phyloP scores from a whole-genome alignment of 2,329 filamentous ascomycete species.

The Epichloe aotearoae region DNA sequence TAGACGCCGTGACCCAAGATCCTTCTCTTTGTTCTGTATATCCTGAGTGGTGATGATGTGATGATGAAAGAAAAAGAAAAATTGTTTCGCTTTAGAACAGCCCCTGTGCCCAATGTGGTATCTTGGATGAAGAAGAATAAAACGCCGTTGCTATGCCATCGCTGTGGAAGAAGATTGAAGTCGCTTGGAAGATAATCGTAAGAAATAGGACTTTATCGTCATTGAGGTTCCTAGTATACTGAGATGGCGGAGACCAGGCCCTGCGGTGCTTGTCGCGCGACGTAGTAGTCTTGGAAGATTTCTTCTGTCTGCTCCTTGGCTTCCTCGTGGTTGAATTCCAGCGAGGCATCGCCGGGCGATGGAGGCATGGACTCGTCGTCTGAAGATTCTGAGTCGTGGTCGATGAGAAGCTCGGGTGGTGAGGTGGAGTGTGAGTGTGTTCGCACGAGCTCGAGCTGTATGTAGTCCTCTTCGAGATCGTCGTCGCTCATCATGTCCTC shows the following conservation, averaged over 20 bases:
- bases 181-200: conserved; percentile 2
- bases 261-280: conserved; percentile 36
- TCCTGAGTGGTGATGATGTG: conserved; percentile 7
- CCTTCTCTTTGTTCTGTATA: conserved; percentile 4
- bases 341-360: conserved; percentile 45
- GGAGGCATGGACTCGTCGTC: conserved; percentile 68
- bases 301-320: conserved; percentile 28
- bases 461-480: conserved; percentile 51
- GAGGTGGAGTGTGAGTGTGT: conserved; percentile 52
- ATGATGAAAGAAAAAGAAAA: conserved; percentile 5
- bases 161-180: conserved; percentile 10
- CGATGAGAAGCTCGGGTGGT: conserved; percentile 53
- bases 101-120: conserved; percentile 14
- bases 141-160: conserved; percentile 18
- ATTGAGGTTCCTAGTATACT: conserved; percentile 34
- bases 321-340: conserved; percentile 50
- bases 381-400: conserved; percentile 55
- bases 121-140: conserved; percentile 8
- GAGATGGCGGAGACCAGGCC: conserved; percentile 42
- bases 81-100: conserved; percentile 8
- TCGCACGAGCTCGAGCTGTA: conserved; percentile 53
- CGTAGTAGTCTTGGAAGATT: conserved; percentile 41
- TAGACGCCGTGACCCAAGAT: not conserved
- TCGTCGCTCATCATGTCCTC: conserved; percentile 27
- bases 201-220: not conserved